phyloP scores from a whole-genome alignment of 2,329 filamentous ascomycete species.

The Sclerotinia glacialis region DNA sequence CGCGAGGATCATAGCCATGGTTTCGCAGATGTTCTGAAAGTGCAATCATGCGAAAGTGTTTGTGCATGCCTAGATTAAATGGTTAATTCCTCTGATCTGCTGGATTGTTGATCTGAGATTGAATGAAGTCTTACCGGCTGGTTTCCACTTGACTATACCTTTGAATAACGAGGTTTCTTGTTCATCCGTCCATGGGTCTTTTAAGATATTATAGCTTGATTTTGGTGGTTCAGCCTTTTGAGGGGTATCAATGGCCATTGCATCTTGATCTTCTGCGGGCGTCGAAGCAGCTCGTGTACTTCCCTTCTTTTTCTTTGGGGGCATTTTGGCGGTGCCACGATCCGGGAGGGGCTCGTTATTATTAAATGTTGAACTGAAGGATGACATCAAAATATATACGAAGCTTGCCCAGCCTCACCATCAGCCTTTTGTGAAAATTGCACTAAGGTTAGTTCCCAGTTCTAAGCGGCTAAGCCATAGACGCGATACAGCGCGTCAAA shows the following conservation, averaged over 20 bases:
- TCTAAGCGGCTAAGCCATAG: too few relatives aligned
- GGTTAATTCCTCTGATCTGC: constrained; percentile 6
- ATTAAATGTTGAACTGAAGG: background rate
- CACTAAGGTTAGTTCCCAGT: too few relatives aligned
- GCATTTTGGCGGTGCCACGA: constrained; percentile 49
- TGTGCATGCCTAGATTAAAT: constrained; percentile 69
- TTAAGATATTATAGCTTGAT: constrained; percentile 49
- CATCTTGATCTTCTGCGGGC: constrained; percentile 55
- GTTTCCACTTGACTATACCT: constrained; percentile 90
- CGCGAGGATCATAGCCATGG: constrained; percentile 71
- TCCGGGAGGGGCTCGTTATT: background rate
- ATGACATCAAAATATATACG: background rate
- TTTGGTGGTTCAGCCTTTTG: constrained; percentile 37
- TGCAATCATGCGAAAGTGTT: constrained; percentile 87
- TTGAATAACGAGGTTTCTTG: constrained; percentile 93
- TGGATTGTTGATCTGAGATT: background rate
- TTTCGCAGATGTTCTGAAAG: constrained; percentile 77
- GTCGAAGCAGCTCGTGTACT: constrained; percentile 55
- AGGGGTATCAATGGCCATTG: constrained; percentile 59
- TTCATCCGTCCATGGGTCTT: constrained; percentile 89
- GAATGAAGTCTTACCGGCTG: constrained; percentile 64
- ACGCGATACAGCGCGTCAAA: constrained; percentile 5
- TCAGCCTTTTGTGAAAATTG: constrained; percentile 5
- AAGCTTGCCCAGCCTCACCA: constrained; percentile 13
- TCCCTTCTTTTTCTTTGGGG: constrained; percentile 67